phyloP scores from a whole-genome alignment of 179 eudicot species.

The Camellia oleifera region DNA sequence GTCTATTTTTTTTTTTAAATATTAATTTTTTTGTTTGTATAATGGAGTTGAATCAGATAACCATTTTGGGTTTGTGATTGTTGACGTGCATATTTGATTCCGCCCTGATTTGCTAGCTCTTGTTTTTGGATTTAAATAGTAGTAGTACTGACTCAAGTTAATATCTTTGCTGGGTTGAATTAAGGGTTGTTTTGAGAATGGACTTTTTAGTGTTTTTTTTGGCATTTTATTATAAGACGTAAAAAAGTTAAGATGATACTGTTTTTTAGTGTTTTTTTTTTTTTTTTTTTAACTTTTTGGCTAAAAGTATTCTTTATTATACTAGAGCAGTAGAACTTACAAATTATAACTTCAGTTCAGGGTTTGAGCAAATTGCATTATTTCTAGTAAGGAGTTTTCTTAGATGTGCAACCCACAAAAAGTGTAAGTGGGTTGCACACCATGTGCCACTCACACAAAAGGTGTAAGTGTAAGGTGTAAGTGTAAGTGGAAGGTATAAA shows the following conservation, averaged over 20 bases:
- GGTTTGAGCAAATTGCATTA: not conserved
- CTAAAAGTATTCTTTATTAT: too few relatives aligned
- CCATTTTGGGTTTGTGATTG: not conserved
- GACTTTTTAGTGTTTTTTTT: too few relatives aligned
- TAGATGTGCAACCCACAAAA: too few relatives aligned
- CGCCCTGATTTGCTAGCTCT: not conserved
- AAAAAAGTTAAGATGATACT: too few relatives aligned
- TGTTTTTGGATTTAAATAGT: not conserved
- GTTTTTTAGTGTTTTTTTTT: too few relatives aligned
- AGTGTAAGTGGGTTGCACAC: too few relatives aligned
- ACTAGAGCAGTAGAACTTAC: not conserved
- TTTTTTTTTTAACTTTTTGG: too few relatives aligned
- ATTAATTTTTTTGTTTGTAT: not conserved
- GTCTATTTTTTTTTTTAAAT: not conserved
- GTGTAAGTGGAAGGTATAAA: too few relatives aligned
- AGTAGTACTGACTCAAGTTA: not conserved
- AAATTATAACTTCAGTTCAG: not conserved
- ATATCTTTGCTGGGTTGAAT: not conserved
- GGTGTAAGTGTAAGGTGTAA: too few relatives aligned
- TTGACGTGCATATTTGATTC: not conserved
- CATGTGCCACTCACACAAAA: too few relatives aligned
- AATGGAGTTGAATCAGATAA: not conserved
- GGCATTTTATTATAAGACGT: not conserved
- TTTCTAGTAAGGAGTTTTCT: not conserved
- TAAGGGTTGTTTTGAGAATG: too few relatives aligned